phyloP scores from a whole-genome alignment of 345 rosid species.

The Psidium friedrichsthalianum region DNA sequence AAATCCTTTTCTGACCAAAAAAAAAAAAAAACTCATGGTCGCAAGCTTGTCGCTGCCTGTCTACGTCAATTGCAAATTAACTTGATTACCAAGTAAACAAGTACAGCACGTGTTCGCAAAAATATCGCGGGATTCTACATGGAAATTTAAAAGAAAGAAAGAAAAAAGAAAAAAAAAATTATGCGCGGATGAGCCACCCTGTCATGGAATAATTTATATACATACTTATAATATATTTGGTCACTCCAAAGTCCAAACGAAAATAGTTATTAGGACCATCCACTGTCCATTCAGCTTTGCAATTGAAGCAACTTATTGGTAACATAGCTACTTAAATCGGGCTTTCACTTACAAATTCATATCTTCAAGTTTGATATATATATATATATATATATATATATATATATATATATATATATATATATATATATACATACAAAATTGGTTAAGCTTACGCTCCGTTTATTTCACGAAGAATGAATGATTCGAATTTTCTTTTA shows the following conservation, averaged over 20 bases:
- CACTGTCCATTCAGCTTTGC: too few species aligned
- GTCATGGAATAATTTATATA: not conserved
- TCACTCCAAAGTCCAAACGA: too few species aligned
- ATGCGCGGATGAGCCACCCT: not conserved
- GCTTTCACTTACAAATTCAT: not conserved
- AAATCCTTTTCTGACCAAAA: too few species aligned
- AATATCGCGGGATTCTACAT: not conserved
- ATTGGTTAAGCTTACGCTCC: not conserved
- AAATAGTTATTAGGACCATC: too few species aligned
- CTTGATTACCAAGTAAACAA: not conserved
- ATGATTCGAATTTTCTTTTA: rapidly evolving
- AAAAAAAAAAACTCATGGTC: not conserved
- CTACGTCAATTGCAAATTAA: not conserved
- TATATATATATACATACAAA: too few species aligned
- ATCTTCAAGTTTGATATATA: not conserved
- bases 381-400: too few species aligned
- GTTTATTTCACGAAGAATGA: not conserved
- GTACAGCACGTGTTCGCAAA: not conserved
- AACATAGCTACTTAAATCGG: not conserved
- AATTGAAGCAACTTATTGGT: not conserved
- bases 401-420: too few species aligned
- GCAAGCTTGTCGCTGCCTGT: not conserved
- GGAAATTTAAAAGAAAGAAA: not conserved
- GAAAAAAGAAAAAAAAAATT: not conserved
- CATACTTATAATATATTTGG: not conserved